Evolutionary conservation across 2,329 filamentous ascomycete genomes (phyloP).

Genomic region (Colletotrichum tanaceti): DNA sequence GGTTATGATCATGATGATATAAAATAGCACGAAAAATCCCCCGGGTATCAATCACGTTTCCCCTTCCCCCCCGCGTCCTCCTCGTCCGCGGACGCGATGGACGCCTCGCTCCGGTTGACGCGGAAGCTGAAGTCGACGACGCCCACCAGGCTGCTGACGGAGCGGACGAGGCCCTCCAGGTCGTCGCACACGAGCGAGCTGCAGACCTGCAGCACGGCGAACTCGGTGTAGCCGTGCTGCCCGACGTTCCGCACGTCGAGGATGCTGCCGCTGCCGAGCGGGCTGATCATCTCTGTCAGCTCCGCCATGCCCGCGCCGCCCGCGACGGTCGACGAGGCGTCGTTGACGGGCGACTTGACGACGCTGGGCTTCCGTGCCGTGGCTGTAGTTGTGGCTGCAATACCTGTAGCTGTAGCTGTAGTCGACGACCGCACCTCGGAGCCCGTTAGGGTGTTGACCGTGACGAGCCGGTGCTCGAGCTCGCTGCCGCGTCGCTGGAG

Average conservation of each 20-base stretch:
- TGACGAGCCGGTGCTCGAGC: slow-evolving; percentile 33
- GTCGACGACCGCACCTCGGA: slow-evolving; percentile 17
- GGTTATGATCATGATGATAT: too few species aligned
- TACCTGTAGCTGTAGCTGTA: too few species aligned
- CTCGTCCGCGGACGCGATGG: slow-evolving; percentile 19
- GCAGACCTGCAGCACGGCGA: slow-evolving; percentile 79
- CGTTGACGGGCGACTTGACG: slow-evolving; percentile 4
- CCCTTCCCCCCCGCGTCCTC: slow-evolving; percentile 15
- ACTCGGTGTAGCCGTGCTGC: slow-evolving; percentile 79
- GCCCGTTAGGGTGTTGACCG: slow-evolving; percentile 27
- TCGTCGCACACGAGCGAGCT: slow-evolving; percentile 77
- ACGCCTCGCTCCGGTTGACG: slow-evolving; percentile 49
- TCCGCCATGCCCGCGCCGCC: slow-evolving; percentile 1
- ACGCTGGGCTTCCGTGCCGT: neutral
- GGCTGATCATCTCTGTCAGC: slow-evolving; percentile 16
- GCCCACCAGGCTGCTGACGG: slow-evolving; percentile 75
- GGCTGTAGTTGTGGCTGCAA: too few species aligned
- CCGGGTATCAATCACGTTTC: slow-evolving; percentile 18
- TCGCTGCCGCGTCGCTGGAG: slow-evolving; percentile 28
- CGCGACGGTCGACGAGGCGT: neutral
- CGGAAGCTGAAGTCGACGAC: slow-evolving; percentile 80
- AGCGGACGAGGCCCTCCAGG: slow-evolving; percentile 69
- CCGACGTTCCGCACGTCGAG: slow-evolving; percentile 59
- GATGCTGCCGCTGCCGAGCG: slow-evolving; percentile 29
- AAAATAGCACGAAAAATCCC: too few species aligned